Evolutionary conservation across 2,329 filamentous ascomycete species (phyloP), one percentile per base, ranked within the genome.

Genomic region (Alternaria metachromatica): DNA sequence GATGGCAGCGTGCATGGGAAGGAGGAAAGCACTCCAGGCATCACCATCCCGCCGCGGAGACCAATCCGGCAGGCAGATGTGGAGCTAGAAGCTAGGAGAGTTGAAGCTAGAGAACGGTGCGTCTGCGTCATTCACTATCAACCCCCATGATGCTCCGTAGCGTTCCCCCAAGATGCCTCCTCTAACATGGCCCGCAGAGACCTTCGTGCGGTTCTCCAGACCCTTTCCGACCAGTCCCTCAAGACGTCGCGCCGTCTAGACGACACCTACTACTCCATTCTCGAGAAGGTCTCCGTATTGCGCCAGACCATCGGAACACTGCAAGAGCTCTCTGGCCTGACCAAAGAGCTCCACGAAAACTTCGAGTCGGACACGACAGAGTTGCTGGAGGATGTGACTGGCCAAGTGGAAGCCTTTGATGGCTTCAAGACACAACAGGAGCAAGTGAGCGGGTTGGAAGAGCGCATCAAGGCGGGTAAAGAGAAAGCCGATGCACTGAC

Each of bases 261-360:
- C 76, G 87, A 91, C 62, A 90, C 90, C 4, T 94, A 94, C 80
- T 91, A 92, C 67, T 87, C 88, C 0, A 86, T 94, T 10, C 83
- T 93, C 28, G 89, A 92, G 75, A 92, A 90, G 73, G 84, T 91
- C 53, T 86, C 85, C 54, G 78, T 84, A 1, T 82, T 94, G 41
- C 89, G 90, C 58, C 86, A 83, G 68, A 92, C 89, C 1, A 86
- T 94, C 43, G 78, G 83, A 6, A 86, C 86, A 3, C 82, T 95
- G 26, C 89, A 89, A 72, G 88, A 91, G 69, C 84, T 95, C n/a
- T 88, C 90, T 0, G 82, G 82, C 28, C 83, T 87, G 71, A 89
- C 89, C 6, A 85, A 84, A 58, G 83, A 87, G 55, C 83, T 90
- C 9, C 86, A 87, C 63, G 80, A 81, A 15, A 83, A 82, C 50